Percentiles rank a stretch among this genome's conserved stretches.
phyloP scores from a whole-genome alignment of 306 rosid species.

The Medicago ruthenica region DNA sequence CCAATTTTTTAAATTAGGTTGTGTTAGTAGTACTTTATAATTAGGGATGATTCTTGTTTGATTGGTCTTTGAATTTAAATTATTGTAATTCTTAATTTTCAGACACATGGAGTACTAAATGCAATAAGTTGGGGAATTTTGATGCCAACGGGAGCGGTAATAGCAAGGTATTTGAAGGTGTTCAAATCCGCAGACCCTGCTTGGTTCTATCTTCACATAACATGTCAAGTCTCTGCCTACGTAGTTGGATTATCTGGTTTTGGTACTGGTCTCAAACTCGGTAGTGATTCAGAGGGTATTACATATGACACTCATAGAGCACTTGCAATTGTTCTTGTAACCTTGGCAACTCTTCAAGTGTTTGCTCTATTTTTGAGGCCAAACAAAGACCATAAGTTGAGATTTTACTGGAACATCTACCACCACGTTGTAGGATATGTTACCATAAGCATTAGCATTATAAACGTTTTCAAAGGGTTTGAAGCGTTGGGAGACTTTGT shows the following conservation, averaged over 20 bases:
- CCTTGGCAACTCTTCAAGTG: constrained; percentile 90
- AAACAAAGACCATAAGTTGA: constrained; percentile 77
- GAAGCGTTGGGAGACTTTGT: constrained; percentile 50
- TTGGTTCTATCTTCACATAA: constrained; percentile 86
- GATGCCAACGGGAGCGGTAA: constrained; percentile 74
- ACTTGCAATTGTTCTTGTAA: constrained; percentile 67
- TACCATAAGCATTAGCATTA: constrained; percentile 65
- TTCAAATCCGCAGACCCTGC: constrained; percentile 89
- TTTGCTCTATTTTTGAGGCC: constrained; percentile 91
- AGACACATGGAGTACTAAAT: constrained; percentile 81
- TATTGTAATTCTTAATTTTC: constrained; percentile 4
- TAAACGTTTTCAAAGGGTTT: constrained; percentile 71
- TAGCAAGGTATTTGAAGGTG: constrained; percentile 79
- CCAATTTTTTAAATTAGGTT: too few relatives aligned
- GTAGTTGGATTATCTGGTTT: constrained; percentile 83
- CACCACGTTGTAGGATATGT: constrained; percentile 67
- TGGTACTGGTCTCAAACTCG: constrained; percentile 84
- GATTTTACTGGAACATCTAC: constrained; percentile 82
- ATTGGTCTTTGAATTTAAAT: constrained; percentile 1
- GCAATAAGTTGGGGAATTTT: constrained; percentile 83
- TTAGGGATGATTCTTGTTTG: not conserved
- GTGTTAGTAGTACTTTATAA: not conserved
- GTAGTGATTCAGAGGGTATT: constrained; percentile 56
- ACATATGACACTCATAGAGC: constrained; percentile 49
- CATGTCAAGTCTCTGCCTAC: constrained; percentile 84